Conservation (phyloP, 2,329 filamentous ascomycete genomes). For the Penicillium sclerotigenum region DNA sequence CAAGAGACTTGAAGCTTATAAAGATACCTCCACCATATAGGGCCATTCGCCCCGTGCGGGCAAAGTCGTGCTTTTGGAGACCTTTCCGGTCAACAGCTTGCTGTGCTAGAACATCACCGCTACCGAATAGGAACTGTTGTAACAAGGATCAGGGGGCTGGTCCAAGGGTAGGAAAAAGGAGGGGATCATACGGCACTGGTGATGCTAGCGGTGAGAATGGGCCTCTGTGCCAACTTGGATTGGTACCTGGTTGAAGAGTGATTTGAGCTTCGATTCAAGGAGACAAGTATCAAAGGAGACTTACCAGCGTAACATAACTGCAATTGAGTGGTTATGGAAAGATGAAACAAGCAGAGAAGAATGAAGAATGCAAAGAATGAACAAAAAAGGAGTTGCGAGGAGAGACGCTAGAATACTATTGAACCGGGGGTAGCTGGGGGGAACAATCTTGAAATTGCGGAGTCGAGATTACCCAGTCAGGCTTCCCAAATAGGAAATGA, state of each 20-base stretch:
- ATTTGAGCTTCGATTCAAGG: conserved; percentile 15
- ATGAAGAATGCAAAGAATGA: conserved; percentile 2
- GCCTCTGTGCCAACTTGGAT: conserved; percentile 71
- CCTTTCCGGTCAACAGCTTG: conserved; percentile 84
- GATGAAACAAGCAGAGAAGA: neutral
- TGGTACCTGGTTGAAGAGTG: conserved; percentile 67
- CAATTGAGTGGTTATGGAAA: neutral
- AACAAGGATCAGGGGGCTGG: neutral
- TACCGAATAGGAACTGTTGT: conserved; percentile 74
- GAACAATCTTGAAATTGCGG: conserved; percentile 26
- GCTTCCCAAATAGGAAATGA: conserved; percentile 14
- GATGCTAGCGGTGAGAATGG: conserved; percentile 83
- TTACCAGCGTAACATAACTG: conserved; percentile 39
- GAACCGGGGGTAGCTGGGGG: neutral
- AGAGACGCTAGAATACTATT: neutral
- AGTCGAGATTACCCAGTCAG: conserved; percentile 12
- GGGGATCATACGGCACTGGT: conserved; percentile 65
- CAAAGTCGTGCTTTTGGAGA: conserved; percentile 67
- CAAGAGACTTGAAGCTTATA: neutral
- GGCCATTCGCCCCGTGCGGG: conserved; percentile 49
- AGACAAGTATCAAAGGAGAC: conserved; percentile 10
- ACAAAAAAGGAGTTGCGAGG: neutral
- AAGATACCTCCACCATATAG: conserved; percentile 49
- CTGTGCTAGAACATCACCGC: conserved; percentile 87
- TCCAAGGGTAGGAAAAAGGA: neutral